These are phyloP conservation scores for Paecilomyces formosus DNA, from an alignment of 2,329 filamentous ascomycete species.

Conservation along the genomic window DNA sequence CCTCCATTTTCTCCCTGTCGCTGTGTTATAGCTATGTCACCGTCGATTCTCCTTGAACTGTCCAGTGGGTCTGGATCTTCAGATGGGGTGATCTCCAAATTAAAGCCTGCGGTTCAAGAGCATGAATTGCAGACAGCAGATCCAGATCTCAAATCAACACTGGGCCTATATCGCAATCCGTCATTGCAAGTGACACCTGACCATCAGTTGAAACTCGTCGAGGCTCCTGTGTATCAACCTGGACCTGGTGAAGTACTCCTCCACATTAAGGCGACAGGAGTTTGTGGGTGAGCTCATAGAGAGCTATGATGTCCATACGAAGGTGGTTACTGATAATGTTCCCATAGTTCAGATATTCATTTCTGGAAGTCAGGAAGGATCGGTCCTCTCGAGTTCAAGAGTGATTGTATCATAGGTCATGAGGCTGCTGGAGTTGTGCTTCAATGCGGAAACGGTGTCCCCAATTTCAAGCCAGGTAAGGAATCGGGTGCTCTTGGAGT, in stretches of 20 bases:
- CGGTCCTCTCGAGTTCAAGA: conserved; percentile 54
- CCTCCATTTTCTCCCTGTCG: background rate
- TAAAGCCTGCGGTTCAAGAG: background rate
- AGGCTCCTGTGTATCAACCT: conserved; percentile 51
- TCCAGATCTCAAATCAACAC: background rate
- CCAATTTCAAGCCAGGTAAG: conserved; percentile 40
- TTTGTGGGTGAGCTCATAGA: conserved; percentile 47
- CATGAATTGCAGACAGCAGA: background rate
- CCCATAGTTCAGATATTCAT: conserved; percentile 55
- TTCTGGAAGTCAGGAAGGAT: conserved; percentile 61
- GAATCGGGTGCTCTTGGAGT: background rate
- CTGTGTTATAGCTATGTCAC: background rate
- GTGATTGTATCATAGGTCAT: conserved; percentile 59
- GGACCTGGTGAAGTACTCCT: conserved; percentile 49
- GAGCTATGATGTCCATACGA: background rate
- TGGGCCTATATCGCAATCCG: conserved; percentile 28
- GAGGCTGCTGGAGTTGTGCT: conserved; percentile 57
- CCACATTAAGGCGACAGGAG: conserved; percentile 56
- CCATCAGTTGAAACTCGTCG: conserved; percentile 49
- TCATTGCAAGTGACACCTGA: conserved; percentile 55
- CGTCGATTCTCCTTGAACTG: background rate
- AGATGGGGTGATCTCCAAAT: background rate
- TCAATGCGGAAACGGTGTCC: conserved; percentile 49
- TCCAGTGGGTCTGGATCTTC: background rate
- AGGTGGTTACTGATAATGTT: background rate